These are phyloP conservation scores for Pestalotiopsis sp. DNA, from an alignment of 2,329 filamentous ascomycete species.

Conservation along the genomic window DNA sequence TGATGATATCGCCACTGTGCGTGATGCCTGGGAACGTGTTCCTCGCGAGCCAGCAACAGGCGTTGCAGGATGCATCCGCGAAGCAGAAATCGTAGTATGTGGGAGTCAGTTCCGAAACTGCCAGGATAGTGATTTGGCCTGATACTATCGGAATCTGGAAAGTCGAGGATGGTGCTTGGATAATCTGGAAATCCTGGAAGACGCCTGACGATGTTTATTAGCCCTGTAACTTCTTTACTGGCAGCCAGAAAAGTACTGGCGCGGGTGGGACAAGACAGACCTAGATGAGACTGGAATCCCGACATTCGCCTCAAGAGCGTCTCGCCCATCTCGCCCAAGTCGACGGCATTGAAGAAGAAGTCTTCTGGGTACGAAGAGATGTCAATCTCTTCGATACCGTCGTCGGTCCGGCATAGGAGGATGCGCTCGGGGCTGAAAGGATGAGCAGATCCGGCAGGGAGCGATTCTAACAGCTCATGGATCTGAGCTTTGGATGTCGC, in stretches of 20 bases:
- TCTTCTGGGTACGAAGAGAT: conserved; percentile 25
- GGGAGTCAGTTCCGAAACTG: conserved; percentile 21
- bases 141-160: conserved; percentile 18
- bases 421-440: not conserved
- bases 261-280: conserved; percentile 6
- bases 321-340: conserved; percentile 25
- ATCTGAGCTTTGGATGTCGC: conserved; percentile 22
- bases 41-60: conserved; percentile 20
- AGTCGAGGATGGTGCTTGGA: conserved; percentile 21
- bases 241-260: not conserved
- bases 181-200: conserved; percentile 21
- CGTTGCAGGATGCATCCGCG: conserved; percentile 19
- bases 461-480: conserved; percentile 15
- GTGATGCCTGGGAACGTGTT: conserved; percentile 19
- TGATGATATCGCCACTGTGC: conserved; percentile 24
- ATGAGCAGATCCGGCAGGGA: not conserved
- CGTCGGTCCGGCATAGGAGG: conserved; percentile 8
- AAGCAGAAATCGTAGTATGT: conserved; percentile 30
- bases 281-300: conserved; percentile 16
- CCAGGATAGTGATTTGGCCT: conserved; percentile 22
- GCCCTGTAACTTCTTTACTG: not conserved
- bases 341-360: conserved; percentile 27
- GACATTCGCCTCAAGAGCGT: conserved; percentile 23
- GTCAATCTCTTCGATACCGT: conserved; percentile 22
- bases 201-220: conserved; percentile 11